Percentiles rank a stretch among this genome's conserved stretches.
Conservation (phyloP, 129 eudicot species). For the Lactuca saligna region DNA sequence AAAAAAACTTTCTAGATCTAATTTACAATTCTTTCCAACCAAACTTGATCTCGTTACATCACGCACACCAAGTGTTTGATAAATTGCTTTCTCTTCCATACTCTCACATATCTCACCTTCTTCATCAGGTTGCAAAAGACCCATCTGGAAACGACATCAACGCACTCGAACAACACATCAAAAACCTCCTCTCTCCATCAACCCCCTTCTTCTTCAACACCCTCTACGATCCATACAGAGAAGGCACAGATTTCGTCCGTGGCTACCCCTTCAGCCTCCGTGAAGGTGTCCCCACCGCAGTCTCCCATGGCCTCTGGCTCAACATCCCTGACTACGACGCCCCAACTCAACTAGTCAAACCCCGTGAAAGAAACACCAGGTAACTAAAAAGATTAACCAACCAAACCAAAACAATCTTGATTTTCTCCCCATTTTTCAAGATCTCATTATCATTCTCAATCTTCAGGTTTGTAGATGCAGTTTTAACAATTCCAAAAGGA, state of each 20-base stretch:
- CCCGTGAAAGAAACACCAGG: conserved; percentile 59
- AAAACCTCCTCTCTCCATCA: conserved; percentile 61
- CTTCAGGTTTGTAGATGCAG: conserved; percentile 64
- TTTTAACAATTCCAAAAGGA: conserved; percentile 73
- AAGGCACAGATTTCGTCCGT: conserved; percentile 74
- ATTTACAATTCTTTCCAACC: neutral
- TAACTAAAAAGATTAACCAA: no score
- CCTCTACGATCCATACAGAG: conserved; percentile 66
- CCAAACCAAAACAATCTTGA: no score
- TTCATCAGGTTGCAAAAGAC: conserved; percentile 60
- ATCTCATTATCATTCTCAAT: neutral
- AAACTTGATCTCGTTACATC: conserved; percentile 7
- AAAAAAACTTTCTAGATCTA: neutral
- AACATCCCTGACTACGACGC: conserved; percentile 67
- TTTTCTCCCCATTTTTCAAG: neutral
- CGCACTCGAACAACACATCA: conserved; percentile 73
- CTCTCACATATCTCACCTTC: neutral
- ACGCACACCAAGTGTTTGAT: conserved; percentile 27
- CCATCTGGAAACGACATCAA: conserved; percentile 70
- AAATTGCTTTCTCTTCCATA: neutral
- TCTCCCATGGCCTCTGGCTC: conserved; percentile 67
- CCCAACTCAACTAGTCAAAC: conserved; percentile 65
- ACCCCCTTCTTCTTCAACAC: conserved; percentile 81
- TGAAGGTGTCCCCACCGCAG: conserved; percentile 69
- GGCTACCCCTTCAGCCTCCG: conserved; percentile 81